These are phyloP conservation scores for Arthrinium phaeospermum DNA, from an alignment of 2,329 filamentous ascomycete genomes.

Conservation along the genomic window DNA sequence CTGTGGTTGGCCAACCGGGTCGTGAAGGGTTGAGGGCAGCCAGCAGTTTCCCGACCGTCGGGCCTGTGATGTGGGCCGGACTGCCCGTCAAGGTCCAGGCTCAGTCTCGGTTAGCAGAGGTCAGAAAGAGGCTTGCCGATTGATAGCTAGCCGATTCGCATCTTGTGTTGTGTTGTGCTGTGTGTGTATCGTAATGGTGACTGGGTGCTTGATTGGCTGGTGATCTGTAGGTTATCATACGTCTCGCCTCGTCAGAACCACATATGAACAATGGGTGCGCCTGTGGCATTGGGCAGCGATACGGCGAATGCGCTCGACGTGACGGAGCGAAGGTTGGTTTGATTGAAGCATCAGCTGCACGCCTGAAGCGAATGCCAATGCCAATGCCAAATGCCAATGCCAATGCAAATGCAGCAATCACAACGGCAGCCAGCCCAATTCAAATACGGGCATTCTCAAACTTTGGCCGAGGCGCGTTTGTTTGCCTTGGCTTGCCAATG, in stretches of 20 bases:
- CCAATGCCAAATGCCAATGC: neutral
- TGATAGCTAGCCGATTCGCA: neutral
- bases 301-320: neutral
- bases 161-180: neutral
- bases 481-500: neutral
- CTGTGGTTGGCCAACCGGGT: neutral
- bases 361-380: neutral
- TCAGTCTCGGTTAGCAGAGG: neutral
- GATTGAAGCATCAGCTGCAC: neutral
- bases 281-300: neutral
- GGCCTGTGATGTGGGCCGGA: neutral
- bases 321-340: neutral
- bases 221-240: neutral
- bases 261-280: too few species aligned
- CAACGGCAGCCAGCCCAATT: too few species aligned
- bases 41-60: neutral
- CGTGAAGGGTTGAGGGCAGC: neutral
- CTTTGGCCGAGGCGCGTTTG: neutral
- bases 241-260: neutral
- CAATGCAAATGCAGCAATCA: neutral
- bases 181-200: neutral
- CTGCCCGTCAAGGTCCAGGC: neutral
- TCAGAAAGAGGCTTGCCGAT: neutral
- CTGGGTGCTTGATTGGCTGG: neutral
- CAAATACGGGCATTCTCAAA: neutral